phyloP scores from a whole-genome alignment of 768 basidiomycete genomes.

The Lactarius vividus region DNA sequence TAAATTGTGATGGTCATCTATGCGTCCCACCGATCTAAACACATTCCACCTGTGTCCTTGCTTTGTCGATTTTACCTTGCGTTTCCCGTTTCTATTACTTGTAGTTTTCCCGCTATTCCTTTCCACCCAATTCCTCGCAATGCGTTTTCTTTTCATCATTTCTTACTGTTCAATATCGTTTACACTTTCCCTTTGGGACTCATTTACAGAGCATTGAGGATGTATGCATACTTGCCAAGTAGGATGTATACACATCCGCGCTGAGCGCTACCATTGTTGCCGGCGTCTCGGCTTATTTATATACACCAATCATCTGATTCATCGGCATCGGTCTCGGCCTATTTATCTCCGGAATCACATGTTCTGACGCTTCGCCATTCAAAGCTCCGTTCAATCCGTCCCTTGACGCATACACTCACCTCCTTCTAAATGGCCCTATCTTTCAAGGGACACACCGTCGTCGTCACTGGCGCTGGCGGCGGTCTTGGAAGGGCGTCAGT shows the following conservation, averaged over 20 bases:
- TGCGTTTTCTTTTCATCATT: conserved; percentile 11
- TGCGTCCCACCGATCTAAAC: conserved; percentile 24
- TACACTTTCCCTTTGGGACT: conserved; percentile 8
- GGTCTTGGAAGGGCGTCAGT: conserved; percentile 90
- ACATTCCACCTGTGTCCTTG: conserved; percentile 10
- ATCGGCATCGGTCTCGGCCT: background rate
- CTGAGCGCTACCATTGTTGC: conserved; percentile 15
- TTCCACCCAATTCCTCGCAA: conserved; percentile 18
- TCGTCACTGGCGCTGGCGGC: conserved; percentile 94
- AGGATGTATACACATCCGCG: conserved; percentile 23
- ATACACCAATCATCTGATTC: conserved; percentile 10
- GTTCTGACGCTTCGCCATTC: background rate
- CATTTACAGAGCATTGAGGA: conserved; percentile 25
- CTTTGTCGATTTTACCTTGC: conserved; percentile 25
- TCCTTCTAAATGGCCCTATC: conserved; percentile 50
- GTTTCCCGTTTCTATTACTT: conserved; percentile 27
- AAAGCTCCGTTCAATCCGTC: background rate
- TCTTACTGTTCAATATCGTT: conserved; percentile 3
- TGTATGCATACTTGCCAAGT: conserved; percentile 24
- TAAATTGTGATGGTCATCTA: conserved; percentile 19
- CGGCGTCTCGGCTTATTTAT: conserved; percentile 19
- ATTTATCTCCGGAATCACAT: conserved; percentile 16
- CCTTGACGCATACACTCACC: background rate
- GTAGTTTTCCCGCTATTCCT: conserved; percentile 25
- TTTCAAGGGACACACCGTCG: conserved; percentile 87